Percentiles rank a stretch among this genome's conserved stretches.
Conservation (phyloP, 257 asterid species). For the Leptodermis oblonga region DNA sequence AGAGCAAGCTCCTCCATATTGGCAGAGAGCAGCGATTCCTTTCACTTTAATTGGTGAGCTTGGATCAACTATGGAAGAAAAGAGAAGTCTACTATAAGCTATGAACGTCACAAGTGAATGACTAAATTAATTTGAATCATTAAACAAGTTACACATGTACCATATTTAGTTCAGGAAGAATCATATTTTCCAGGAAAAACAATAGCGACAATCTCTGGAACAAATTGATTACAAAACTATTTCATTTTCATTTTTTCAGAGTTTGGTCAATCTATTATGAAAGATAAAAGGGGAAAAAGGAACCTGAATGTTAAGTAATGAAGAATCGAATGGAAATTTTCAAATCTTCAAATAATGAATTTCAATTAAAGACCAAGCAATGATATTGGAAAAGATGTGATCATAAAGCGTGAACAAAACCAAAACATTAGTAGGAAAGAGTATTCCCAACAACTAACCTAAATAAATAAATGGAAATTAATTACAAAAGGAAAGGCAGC, state of each 20-base stretch:
- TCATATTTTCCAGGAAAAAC: background rate
- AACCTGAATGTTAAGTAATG: background rate
- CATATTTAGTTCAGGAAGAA: background rate
- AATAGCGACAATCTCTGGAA: background rate
- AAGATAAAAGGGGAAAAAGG: background rate
- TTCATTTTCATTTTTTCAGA: background rate
- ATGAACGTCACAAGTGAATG: background rate
- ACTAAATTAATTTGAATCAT: background rate
- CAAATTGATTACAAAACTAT: background rate
- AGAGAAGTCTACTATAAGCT: background rate
- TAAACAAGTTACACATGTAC: background rate
- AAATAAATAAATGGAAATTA: background rate
- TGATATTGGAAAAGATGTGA: background rate
- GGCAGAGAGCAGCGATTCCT: background rate
- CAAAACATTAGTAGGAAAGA: background rate
- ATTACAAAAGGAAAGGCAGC: constrained; percentile 15
- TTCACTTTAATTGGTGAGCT: background rate
- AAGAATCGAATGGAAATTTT: too few relatives aligned
- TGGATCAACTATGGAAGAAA: background rate
- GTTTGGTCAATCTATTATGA: background rate
- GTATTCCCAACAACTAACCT: background rate
- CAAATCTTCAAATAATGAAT: background rate
- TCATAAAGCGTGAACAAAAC: constrained; percentile 2
- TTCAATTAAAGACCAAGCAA: background rate
- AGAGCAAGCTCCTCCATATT: background rate